Base-by-base conservation (phyloP, 495 filamentous ascomycete genomes). In the Penicillium subrubescens region DNA sequence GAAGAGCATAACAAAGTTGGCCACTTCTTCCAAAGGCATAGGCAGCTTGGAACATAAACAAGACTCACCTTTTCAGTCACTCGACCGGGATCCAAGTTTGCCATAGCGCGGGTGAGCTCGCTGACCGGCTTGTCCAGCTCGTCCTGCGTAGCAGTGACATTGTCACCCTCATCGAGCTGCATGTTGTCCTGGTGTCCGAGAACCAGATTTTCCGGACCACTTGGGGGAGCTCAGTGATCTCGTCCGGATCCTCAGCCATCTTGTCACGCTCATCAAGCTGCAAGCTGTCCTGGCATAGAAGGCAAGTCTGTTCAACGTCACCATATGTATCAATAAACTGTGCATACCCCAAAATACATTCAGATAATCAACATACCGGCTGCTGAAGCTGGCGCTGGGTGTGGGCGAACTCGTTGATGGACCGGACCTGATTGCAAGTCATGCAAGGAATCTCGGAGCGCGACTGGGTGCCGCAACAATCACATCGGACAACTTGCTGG, bases 341-440 rank as follows among this genome's bases (percentile, higher is more conserved):
- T 8, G 8, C 8, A n/a, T 19, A 54, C 3, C 25, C 27, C 14
- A 31, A 27, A 35, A 3, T 21, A 27, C 5, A 25, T 5, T 12
- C 33, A 37, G 8, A 23, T 23, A 31, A 44, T n/a, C 14, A 4
- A 25, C 60, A 8, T 19, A 61, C 59, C 6, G 62, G 62, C 44
- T 83, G 79, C 2, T 73, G 74, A 21, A 80, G 77, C 19, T 72
- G 72, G 0, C 87, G 80, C 63, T 89, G 85, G 27, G 63, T 74
- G 64, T 87, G 89, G 48, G 84, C 83, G 70, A 90, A 92, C 0
- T 76, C 71, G 0, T 84, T 77, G 1, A 85, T 56, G 0, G 67
- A 64, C 66, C 86, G 86, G 29, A 67, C 68, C 34, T 75, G 52
- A 17, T 71, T 69, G 64, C 90, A 92, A 35, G 70, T 69, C 58